These are phyloP conservation scores for Ogataea philodendri DNA, from an alignment of 805 yeast species.

Conservation along the genomic window DNA sequence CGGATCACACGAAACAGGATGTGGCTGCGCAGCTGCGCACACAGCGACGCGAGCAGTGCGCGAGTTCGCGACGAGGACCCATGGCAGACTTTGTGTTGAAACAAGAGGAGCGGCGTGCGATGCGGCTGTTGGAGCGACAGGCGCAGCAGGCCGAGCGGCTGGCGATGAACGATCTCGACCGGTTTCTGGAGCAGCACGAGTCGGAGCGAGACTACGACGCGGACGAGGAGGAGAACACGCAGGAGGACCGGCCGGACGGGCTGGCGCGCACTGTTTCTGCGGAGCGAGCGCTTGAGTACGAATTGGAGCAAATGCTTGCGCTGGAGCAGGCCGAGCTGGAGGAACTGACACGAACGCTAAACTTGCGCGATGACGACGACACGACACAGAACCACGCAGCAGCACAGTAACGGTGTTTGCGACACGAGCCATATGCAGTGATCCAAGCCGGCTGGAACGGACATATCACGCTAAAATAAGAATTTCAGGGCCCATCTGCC, in stretches of 20 bases:
- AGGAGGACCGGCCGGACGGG: background rate
- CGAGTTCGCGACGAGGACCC: conserved; percentile 23
- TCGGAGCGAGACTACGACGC: conserved; percentile 27
- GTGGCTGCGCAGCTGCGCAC: conserved; percentile 12
- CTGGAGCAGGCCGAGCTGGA: conserved; percentile 32
- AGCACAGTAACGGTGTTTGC: too few relatives aligned
- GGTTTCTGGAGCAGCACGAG: conserved; percentile 12
- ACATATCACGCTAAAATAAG: too few relatives aligned
- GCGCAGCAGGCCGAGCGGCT: conserved; percentile 23
- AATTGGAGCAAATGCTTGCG: conserved; percentile 30
- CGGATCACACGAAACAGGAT: conserved; percentile 3
- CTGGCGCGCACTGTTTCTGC: background rate
- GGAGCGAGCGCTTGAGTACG: conserved; percentile 19
- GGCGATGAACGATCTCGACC: conserved; percentile 21
- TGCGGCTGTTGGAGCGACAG: conserved; percentile 10
- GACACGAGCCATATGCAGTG: too few relatives aligned
- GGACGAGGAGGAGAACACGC: conserved; percentile 28
- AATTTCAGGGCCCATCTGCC: background rate
- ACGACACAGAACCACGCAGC: too few relatives aligned
- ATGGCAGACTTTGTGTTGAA: conserved; percentile 29
- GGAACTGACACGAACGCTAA: conserved; percentile 27
- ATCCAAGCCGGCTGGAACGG: too few relatives aligned
- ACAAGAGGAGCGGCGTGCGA: conserved; percentile 21
- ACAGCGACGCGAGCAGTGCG: conserved; percentile 16
- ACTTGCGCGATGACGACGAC: conserved; percentile 16